Percentiles rank a stretch among this genome's conserved stretches.
phyloP scores from a whole-genome alignment of 805 yeast species.

The Kodamaea nitidulidarum region DNA sequence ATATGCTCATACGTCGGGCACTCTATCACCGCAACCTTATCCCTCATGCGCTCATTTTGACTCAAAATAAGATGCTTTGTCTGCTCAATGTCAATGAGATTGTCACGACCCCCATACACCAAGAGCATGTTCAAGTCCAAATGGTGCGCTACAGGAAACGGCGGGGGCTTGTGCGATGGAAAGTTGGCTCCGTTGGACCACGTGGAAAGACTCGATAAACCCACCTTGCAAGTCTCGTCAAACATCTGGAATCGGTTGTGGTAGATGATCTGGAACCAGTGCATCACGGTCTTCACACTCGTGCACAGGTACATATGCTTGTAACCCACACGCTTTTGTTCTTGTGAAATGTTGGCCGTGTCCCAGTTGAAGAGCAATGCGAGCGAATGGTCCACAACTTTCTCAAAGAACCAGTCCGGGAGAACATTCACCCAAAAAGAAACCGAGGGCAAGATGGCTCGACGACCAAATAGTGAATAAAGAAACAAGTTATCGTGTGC shows the following conservation, averaged over 20 bases:
- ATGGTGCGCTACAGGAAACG: slow-evolving; percentile 29
- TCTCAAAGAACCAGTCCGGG: slow-evolving; percentile 20
- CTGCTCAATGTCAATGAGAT: slow-evolving; percentile 25
- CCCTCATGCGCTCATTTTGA: slow-evolving; percentile 21
- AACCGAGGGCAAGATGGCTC: slow-evolving; percentile 29
- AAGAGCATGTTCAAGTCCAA: slow-evolving; percentile 25
- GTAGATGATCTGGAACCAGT: slow-evolving; percentile 32
- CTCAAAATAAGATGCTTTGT: slow-evolving; percentile 21
- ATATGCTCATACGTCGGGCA: slow-evolving; percentile 29
- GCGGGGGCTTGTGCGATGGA: slow-evolving; percentile 13
- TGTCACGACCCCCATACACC: slow-evolving; percentile 28
- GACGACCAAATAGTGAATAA: slow-evolving; percentile 23
- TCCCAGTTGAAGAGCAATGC: slow-evolving; percentile 26
- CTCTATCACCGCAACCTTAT: slow-evolving; percentile 16
- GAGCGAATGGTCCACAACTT: slow-evolving; percentile 22
- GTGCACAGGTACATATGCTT: slow-evolving; percentile 29
- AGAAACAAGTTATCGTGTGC: slow-evolving; percentile 24
- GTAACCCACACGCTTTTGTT: slow-evolving; percentile 26
- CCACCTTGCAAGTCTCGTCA: slow-evolving; percentile 25
- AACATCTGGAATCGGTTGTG: slow-evolving; percentile 30
- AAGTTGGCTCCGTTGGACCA: slow-evolving; percentile 11
- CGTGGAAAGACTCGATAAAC: slow-evolving; percentile 20
- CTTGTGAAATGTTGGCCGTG: slow-evolving; percentile 18
- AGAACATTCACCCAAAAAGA: slow-evolving; percentile 25
- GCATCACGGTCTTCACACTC: slow-evolving; percentile 26